Base-by-base conservation (phyloP, 192 early-diverging fungal genomes). In the Coemansia sp. region DNA sequence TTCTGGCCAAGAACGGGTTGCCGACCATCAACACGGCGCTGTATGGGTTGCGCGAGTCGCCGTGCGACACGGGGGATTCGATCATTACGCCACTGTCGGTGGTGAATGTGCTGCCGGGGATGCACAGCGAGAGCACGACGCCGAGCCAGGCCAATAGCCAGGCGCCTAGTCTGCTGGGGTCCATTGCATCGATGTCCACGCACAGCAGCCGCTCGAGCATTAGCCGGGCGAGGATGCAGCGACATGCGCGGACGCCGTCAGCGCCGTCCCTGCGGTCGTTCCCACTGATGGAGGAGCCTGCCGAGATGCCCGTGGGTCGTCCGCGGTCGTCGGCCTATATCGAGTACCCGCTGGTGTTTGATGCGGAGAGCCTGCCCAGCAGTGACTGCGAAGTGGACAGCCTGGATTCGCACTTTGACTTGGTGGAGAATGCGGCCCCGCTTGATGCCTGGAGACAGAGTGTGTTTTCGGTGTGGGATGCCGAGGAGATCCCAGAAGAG, bases 41-140 rank as follows among this genome's bases (percentile, higher is more conserved):
- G 19, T 7, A 23, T 5, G 56, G 60, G 11, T 36, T 70, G 10
- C 36, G 51, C 14, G 37, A 27, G 11, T 50, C 51, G 9, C 60
- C 50, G 9, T 61, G 68, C 27, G 61, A 60, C 18, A 72, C 68
- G 3, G 68, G 56, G 27, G 68, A 72, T 11, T 60, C 61, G 7
- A 41, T 50, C 1, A 39, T 63, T 7, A 72, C 69, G 20, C 62
- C 69, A n/a, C 27, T 73, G 14, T 65, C 69, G 2, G 69, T 73
- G 8, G 62, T 65, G 46, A 73, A 73, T 14, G 62, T 73, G 26
- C 31, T 57, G n/a, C 47, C 60, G 0, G 56, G 48, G 9, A 41
- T 44, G 18, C 11, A 51, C 35, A 53, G 54, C 28, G 21, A 37
- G 0, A 51, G 34, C 41, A 56, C 56, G 13, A 43, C 52, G 28